Base-by-base conservation (phyloP, 2,329 filamentous ascomycete genomes). In the Malbranchea zuffiana region DNA sequence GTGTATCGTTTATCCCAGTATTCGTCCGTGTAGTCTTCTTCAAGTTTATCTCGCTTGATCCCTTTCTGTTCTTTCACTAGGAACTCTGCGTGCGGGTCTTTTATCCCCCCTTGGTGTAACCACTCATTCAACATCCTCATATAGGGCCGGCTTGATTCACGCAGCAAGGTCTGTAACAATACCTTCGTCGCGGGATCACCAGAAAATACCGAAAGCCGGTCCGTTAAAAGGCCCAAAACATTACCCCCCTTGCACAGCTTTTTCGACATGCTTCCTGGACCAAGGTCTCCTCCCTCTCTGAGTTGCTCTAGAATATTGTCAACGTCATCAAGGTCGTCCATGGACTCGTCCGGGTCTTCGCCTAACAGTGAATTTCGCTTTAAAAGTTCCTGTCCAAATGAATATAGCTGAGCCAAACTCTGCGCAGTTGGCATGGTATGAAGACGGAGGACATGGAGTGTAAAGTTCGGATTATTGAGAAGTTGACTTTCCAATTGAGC, bases 1-100 rank as follows among this genome's bases (percentile, higher is more conserved):
- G 90, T 96, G 55, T 98, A 98, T 45, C 90, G 74, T 53, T 93
- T 85, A 57, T 98, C 90, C 90, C 90, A 98, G 59, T 98, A 98
- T 53, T 98, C 90, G 57, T 98, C 90, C 0, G 88, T 98, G 53
- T 96, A 98, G 57, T 98, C 90, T 54, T 94, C 80, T 53, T 96
- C 86, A 2, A 98, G 66, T 41, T 83, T 74, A 56, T 96, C 90
- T 26, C 90, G 75, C 41, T 81, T 80, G 50, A 98, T 95, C 52
- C 87, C 94, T 60, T 88, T 92, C 50, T 94, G 85, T 58, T 96
- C 90, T 54, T 92, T 92, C 53, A 98, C 79, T 36, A 98, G 65
- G 49, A 98, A 98, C 57, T 98, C 90, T 1, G 79, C 75, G 56
- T 96, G 88, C 0, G 87, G 85, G 56, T 98, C 90, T 52, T 82